Conservation (phyloP, 352 stramenopile species). For the Pythium aristosporum region DNA sequence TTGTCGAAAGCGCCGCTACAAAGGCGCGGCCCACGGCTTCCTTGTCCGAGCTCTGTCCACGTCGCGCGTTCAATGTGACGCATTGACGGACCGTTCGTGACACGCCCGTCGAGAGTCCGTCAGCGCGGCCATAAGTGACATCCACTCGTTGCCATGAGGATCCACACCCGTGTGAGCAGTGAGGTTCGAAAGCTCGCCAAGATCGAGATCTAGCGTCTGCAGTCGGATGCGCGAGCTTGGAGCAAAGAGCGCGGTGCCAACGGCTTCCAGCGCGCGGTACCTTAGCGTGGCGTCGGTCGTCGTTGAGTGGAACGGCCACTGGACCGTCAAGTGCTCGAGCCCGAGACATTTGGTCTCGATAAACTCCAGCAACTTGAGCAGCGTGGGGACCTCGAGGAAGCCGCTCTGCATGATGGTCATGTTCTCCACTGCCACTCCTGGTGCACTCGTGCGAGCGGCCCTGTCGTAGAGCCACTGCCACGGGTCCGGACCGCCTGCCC, state of each 20-base stretch:
- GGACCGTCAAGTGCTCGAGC: background rate
- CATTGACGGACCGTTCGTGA: background rate
- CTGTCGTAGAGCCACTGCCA: conserved; percentile 9
- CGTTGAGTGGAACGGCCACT: background rate
- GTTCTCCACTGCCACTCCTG: background rate
- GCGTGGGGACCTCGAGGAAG: background rate
- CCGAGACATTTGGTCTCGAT: background rate
- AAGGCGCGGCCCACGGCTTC: too few relatives aligned
- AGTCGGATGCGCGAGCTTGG: background rate
- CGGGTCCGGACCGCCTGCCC: background rate
- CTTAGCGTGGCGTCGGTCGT: background rate
- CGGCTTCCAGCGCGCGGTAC: conserved; percentile 3
- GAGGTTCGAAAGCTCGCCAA: conserved; percentile 3
- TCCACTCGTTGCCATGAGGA: background rate
- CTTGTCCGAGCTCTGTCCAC: too few relatives aligned
- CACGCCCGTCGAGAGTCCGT: background rate
- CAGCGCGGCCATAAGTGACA: background rate
- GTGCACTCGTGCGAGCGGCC: background rate
- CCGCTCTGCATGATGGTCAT: background rate
- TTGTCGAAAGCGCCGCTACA: too few relatives aligned
- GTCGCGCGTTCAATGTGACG: background rate
- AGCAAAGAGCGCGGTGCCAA: conserved; percentile 7
- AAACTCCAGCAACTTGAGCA: background rate
- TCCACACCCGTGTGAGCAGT: background rate
- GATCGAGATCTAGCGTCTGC: conserved; percentile 14